A percentile compares a stretch with the other conserved stretches of the same genome.
Conservation (phyloP, 129 eudicot genomes). For the Smallanthus sonchifolius region DNA sequence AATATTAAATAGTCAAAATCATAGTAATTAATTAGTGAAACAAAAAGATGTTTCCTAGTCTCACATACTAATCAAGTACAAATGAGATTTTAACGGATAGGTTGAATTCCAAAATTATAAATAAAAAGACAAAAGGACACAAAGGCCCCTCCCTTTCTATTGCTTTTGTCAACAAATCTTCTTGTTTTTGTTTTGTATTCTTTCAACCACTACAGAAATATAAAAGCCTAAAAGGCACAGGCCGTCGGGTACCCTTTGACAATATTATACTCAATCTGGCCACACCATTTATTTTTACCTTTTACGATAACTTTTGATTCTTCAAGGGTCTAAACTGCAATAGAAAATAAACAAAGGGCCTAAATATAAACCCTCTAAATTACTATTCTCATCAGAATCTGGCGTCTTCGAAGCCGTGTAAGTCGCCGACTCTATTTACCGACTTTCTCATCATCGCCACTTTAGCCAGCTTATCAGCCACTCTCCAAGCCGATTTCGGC, state of each 20-base stretch:
- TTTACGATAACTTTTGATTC: slow-evolving; percentile 2
- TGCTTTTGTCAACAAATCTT: slow-evolving; percentile 13
- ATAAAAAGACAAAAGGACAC: slow-evolving; percentile 10
- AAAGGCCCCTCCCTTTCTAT: slow-evolving; percentile 2
- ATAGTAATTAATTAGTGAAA: too few relatives aligned
- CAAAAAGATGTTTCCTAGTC: not conserved
- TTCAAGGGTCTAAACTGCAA: slow-evolving; percentile 6
- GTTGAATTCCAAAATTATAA: not conserved
- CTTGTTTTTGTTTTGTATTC: slow-evolving; percentile 10
- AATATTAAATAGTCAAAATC: too few relatives aligned
- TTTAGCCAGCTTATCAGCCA: slow-evolving; percentile 91
- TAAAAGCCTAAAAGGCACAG: slow-evolving; percentile 32
- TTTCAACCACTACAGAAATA: slow-evolving; percentile 20
- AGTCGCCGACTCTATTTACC: slow-evolving; percentile 80
- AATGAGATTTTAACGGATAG: not conserved
- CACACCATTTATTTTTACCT: slow-evolving; percentile 23
- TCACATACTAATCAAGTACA: not conserved
- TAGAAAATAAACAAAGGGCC: slow-evolving; percentile 5
- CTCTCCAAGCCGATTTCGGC: slow-evolving; percentile 97
- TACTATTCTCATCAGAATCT: slow-evolving; percentile 49
- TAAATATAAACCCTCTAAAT: not conserved
- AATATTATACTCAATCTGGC: slow-evolving; percentile 18
- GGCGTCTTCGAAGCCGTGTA: slow-evolving; percentile 97
- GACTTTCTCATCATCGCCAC: slow-evolving; percentile 89
- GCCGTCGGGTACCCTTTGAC: slow-evolving; percentile 56